Percentiles rank a stretch among this genome's conserved stretches.
Conservation (phyloP, 129 eudicot species). For the Solidago caesia region DNA sequence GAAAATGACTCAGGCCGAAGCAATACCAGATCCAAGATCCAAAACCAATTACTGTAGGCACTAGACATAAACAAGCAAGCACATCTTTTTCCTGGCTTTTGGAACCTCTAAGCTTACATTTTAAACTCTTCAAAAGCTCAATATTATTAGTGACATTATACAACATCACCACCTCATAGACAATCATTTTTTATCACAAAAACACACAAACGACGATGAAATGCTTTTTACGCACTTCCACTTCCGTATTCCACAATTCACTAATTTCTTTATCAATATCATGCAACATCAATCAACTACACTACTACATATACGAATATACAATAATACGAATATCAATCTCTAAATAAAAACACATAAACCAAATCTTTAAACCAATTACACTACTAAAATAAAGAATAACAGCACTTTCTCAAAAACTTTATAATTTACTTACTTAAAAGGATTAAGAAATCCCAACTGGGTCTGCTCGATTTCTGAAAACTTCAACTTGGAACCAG, state of each 20-base stretch:
- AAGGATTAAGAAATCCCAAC: slow-evolving; percentile 38
- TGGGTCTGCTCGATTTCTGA: slow-evolving; percentile 48
- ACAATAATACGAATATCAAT: background rate
- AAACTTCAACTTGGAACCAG: slow-evolving; percentile 52
- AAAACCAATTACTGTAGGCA: background rate
- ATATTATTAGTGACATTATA: background rate
- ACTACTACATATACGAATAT: background rate
- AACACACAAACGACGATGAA: too few species aligned
- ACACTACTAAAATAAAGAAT: background rate
- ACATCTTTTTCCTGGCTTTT: background rate
- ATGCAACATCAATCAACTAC: background rate
- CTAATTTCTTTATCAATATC: background rate
- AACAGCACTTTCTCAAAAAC: background rate
- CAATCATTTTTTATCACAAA: too few species aligned
- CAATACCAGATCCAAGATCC: background rate
- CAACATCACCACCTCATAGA: background rate
- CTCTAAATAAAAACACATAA: background rate
- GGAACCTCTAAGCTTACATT: background rate
- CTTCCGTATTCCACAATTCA: background rate
- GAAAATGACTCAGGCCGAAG: background rate
- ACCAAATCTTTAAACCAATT: background rate
- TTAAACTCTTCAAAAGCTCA: background rate
- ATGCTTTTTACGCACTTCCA: too few species aligned
- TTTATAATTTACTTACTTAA: slow-evolving; percentile 44
- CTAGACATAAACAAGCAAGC: background rate